phyloP scores from a whole-genome alignment of 768 basidiomycete genomes.

The Rickenella mellea region DNA sequence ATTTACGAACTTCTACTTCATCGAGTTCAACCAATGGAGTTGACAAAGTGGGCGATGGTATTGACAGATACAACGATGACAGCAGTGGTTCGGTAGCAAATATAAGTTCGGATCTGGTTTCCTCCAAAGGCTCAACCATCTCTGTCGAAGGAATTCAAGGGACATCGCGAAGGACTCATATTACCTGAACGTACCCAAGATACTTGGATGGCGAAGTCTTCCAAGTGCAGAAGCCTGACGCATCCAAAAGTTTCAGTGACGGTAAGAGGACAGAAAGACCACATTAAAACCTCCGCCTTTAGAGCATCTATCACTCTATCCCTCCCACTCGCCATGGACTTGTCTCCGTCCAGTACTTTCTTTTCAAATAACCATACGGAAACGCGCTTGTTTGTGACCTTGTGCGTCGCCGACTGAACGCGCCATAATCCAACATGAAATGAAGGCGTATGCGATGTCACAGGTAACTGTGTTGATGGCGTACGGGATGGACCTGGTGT shows the following conservation, averaged over 20 bases:
- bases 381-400: constrained; percentile 82
- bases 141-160: too few species aligned
- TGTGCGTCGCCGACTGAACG: constrained; percentile 79
- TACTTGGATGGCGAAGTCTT: constrained; percentile 83
- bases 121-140: constrained; percentile 95
- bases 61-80: constrained; percentile 72
- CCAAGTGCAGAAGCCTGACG: constrained; percentile 76
- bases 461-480: constrained; percentile 26
- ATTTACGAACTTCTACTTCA: constrained; percentile 78
- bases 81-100: constrained; percentile 91
- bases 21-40: constrained; percentile 73
- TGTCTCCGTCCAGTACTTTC: constrained; percentile 61
- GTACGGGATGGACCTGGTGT: constrained; percentile 35
- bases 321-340: constrained; percentile 48
- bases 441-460: constrained; percentile 34
- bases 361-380: constrained; percentile 93
- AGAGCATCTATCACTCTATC: constrained; percentile 77
- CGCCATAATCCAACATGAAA: constrained; percentile 82
- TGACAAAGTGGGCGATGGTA: constrained; percentile 51
- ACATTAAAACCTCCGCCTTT: constrained; percentile 68
- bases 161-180: too few species aligned
- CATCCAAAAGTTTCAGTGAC: constrained; percentile 1
- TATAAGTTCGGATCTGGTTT: constrained; percentile 78
- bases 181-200: constrained; percentile 58
- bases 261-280: constrained; percentile 1